phyloP scores from a whole-genome alignment of 2,329 filamentous ascomycete species.

The Fusarium sp. region DNA sequence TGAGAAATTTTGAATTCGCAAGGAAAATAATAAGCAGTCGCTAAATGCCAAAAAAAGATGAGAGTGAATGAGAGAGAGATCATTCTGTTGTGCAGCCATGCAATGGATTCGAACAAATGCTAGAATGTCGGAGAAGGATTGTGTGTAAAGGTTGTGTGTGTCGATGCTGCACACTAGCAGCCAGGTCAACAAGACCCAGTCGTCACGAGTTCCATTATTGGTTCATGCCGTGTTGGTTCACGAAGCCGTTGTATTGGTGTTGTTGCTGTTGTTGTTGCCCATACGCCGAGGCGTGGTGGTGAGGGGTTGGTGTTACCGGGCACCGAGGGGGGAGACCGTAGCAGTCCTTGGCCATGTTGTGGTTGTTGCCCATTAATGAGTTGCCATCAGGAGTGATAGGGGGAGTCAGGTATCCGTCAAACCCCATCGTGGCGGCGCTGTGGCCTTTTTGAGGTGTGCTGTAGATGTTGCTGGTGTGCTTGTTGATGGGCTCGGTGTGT shows the following conservation, averaged over 20 bases:
- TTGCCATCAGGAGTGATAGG: constrained; percentile 84
- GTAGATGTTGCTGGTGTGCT: constrained; percentile 69
- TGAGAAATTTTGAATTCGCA: constrained; percentile 46
- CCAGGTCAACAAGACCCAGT: constrained; percentile 5
- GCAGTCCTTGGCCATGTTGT: constrained; percentile 57
- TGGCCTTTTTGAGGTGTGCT: constrained; percentile 84
- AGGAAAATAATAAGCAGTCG: constrained; percentile 50
- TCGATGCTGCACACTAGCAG: constrained; percentile 2
- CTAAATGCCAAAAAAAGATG: constrained; percentile 60
- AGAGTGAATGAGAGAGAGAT: constrained; percentile 44
- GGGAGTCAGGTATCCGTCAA: constrained; percentile 83
- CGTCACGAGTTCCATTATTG: constrained; percentile 51
- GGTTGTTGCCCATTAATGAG: constrained; percentile 59
- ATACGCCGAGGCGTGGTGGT: constrained; percentile 50
- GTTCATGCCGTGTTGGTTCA: constrained; percentile 55
- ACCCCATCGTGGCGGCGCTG: constrained; percentile 68
- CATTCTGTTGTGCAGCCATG: constrained; percentile 44
- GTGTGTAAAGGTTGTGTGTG: constrained; percentile 14
- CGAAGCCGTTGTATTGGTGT: constrained; percentile 47
- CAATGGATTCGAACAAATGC: constrained; percentile 47
- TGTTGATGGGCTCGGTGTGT: constrained; percentile 62
- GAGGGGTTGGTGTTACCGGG: constrained; percentile 71
- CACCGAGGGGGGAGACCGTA: constrained; percentile 64
- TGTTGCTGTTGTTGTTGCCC: constrained; percentile 48
- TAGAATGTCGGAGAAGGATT: constrained; percentile 36